Conservation (phyloP, 1,139 yeast species). For the Suhomyces choctaworum region DNA sequence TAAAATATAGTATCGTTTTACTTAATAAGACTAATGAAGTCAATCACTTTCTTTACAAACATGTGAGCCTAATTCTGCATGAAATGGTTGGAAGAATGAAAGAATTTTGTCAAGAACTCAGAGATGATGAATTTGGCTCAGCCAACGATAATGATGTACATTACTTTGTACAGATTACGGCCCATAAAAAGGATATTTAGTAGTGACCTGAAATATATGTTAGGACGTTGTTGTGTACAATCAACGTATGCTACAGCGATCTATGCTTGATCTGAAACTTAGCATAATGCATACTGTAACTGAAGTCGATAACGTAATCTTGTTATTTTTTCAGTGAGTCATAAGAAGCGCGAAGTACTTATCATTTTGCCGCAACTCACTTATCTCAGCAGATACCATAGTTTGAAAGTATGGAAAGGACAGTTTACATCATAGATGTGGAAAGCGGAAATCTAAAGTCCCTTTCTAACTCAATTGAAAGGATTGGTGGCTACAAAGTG, state of each 20-base stretch:
- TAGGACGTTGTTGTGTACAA: no score
- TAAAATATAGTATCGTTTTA: conserved; percentile 33
- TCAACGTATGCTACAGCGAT: no score
- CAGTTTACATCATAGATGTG: conserved; percentile 84
- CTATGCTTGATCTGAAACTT: no score
- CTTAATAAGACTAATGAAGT: conserved; percentile 36
- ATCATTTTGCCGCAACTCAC: no score
- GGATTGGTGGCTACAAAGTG: conserved; percentile 64
- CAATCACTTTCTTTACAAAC: conserved; percentile 33
- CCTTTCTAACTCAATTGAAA: conserved; percentile 78
- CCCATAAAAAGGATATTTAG: conserved; percentile 21
- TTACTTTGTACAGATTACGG: conserved; percentile 34
- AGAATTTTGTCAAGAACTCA: conserved; percentile 27
- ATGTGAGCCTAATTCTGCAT: conserved; percentile 31
- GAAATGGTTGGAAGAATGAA: conserved; percentile 39
- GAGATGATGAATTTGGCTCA: no score
- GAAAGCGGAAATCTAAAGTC: conserved; percentile 94
- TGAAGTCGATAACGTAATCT: conserved; percentile 4
- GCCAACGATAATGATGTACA: conserved; percentile 27
- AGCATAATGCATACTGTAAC: no score
- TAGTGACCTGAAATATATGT: no score
- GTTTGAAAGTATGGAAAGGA: conserved; percentile 3
- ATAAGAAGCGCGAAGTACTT: no score
- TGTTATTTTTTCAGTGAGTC: conserved; percentile 3
- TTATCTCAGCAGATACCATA: no score